phyloP scores from a whole-genome alignment of 805 yeast species.

The Candida coleopterorum region DNA sequence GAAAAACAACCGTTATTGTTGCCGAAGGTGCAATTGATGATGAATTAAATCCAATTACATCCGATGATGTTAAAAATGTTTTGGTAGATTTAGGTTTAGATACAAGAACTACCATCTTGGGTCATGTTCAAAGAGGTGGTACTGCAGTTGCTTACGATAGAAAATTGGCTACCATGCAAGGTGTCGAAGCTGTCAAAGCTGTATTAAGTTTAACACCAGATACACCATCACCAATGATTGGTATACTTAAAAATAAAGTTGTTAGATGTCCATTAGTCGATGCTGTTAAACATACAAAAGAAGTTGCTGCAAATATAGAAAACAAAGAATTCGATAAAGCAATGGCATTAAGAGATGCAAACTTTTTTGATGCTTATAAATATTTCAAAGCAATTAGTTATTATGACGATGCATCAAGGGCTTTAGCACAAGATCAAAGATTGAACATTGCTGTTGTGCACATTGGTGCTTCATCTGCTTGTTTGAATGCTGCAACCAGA shows the following conservation, averaged over 20 bases:
- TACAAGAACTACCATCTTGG: slow-evolving; percentile 72
- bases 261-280: slow-evolving; percentile 65
- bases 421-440: slow-evolving; percentile 47
- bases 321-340: slow-evolving; percentile 65
- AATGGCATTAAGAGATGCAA: slow-evolving; percentile 65
- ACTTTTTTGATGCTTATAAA: slow-evolving; percentile 58
- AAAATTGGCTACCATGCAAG: slow-evolving; percentile 69
- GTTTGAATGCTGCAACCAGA: slow-evolving; percentile 71
- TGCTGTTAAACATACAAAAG: slow-evolving; percentile 66
- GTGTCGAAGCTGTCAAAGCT: slow-evolving; percentile 77
- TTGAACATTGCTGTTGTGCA: slow-evolving; percentile 66
- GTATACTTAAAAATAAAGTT: slow-evolving; percentile 65
- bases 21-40: slow-evolving; percentile 81
- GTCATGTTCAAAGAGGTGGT: slow-evolving; percentile 84
- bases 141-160: slow-evolving; percentile 74
- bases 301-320: slow-evolving; percentile 67
- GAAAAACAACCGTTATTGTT: slow-evolving; percentile 75
- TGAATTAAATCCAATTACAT: slow-evolving; percentile 61
- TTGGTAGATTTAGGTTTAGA: slow-evolving; percentile 67
- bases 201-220: slow-evolving; percentile 63
- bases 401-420: slow-evolving; percentile 30
- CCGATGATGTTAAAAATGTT: slow-evolving; percentile 61
- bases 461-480: slow-evolving; percentile 80
- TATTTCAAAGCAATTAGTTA: slow-evolving; percentile 55
- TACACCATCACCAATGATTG: slow-evolving; percentile 78